Conservation (phyloP, 495 filamentous ascomycete genomes). For the Elaphomyces granulatus region DNA sequence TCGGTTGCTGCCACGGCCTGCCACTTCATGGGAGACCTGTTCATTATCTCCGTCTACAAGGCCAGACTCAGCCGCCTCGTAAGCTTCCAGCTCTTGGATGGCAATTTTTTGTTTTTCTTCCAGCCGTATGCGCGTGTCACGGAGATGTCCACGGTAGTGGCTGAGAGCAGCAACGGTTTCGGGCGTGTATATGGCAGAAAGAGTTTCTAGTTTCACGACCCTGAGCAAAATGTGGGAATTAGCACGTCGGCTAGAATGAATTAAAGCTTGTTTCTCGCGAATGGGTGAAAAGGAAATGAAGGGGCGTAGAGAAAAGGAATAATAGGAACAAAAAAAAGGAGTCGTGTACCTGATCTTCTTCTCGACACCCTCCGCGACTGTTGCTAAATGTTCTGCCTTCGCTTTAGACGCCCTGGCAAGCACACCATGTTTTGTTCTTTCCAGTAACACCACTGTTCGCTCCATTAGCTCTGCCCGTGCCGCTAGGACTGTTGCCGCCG, state of each 20-base stretch:
- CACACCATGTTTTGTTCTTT: constrained; percentile 50
- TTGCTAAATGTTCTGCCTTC: constrained; percentile 42
- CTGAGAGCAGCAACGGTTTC: constrained; percentile 42
- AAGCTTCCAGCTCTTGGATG: constrained; percentile 38
- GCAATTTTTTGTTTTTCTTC: constrained; percentile 29
- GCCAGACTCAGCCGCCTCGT: no score
- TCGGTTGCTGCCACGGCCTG: no score
- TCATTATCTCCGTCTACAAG: no score
- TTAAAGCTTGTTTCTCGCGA: constrained; percentile 22
- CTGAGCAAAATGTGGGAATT: constrained; percentile 10
- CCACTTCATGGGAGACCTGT: no score
- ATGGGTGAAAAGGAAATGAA: not conserved
- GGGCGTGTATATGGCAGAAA: constrained; percentile 39
- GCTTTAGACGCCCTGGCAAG: constrained; percentile 41
- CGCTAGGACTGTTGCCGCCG: constrained; percentile 23
- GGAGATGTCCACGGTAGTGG: constrained; percentile 40
- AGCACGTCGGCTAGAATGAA: no score
- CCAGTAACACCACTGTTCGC: constrained; percentile 31
- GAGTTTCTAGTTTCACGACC: constrained; percentile 27
- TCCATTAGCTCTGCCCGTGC: constrained; percentile 22
- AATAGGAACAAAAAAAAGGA: not conserved
- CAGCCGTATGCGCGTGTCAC: constrained; percentile 33
- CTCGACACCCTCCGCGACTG: constrained; percentile 40
- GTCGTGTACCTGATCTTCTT: constrained; percentile 37
- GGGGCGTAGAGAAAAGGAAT: not conserved